A percentile compares a stretch with the other conserved stretches of the same genome.
These are phyloP conservation scores for Colletotrichum lindemuthianum DNA, from an alignment of 2,329 filamentous ascomycete species.

Conservation along the genomic window DNA sequence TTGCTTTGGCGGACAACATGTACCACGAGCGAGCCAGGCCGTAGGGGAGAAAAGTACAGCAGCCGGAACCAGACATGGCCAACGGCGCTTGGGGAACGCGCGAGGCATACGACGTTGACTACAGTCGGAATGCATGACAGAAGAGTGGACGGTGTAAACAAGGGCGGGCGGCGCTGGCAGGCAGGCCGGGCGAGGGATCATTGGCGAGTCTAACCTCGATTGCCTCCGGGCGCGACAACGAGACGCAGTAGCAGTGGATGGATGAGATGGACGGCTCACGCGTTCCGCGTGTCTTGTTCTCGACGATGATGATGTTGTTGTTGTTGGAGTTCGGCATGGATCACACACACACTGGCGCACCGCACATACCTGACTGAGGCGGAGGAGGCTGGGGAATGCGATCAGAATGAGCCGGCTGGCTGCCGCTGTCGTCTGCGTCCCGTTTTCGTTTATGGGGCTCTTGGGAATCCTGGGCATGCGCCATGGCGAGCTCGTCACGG, in stretches of 20 bases:
- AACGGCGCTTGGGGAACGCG: slow-evolving; percentile 12
- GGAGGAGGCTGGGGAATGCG: slow-evolving; percentile 56
- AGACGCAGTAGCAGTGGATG: slow-evolving; percentile 34
- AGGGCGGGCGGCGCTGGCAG: slow-evolving; percentile 33
- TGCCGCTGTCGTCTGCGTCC: slow-evolving; percentile 55
- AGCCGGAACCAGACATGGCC: slow-evolving; percentile 6
- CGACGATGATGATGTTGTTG: not conserved
- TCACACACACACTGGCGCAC: slow-evolving; percentile 36
- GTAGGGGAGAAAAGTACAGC: slow-evolving; percentile 1
- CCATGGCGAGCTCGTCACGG: slow-evolving; percentile 46
- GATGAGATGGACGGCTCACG: slow-evolving; percentile 32
- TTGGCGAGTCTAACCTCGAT: slow-evolving; percentile 37
- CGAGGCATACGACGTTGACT: not conserved
- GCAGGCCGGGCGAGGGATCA: slow-evolving; percentile 36
- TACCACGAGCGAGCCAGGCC: slow-evolving; percentile 10
- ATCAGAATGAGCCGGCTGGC: slow-evolving; percentile 48
- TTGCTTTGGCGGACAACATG: slow-evolving; percentile 36
- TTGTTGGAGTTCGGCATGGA: slow-evolving; percentile 33
- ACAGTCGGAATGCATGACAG: not conserved
- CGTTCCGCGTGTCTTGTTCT: slow-evolving; percentile 26
- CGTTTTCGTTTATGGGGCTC: slow-evolving; percentile 61
- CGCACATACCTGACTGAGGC: slow-evolving; percentile 56
- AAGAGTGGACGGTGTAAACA: slow-evolving; percentile 5
- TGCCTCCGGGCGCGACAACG: slow-evolving; percentile 34
- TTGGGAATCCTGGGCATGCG: slow-evolving; percentile 50